Evolutionary conservation across 352 stramenopile species (phyloP).

Genomic region (Aphanomyces cochlioides): DNA sequence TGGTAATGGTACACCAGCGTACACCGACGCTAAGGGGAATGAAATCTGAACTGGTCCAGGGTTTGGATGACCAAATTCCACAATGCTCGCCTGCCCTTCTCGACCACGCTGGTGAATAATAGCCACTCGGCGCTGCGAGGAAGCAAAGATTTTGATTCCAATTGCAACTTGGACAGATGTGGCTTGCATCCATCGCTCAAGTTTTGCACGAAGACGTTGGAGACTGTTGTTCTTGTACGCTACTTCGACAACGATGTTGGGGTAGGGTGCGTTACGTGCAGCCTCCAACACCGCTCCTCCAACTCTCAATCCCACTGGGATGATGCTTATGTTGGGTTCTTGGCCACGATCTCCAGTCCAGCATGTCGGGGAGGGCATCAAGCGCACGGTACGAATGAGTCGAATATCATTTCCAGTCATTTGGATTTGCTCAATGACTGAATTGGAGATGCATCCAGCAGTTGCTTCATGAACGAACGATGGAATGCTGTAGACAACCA

Average conservation of each 20-base stretch:
- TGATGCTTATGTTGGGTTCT: background rate
- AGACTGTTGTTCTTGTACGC: conserved; percentile 2
- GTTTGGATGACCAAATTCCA: too few species aligned
- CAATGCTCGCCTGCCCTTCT: too few species aligned
- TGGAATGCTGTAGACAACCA: background rate
- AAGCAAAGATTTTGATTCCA: too few species aligned
- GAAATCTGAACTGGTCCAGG: too few species aligned
- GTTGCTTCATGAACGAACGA: background rate
- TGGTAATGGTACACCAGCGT: too few species aligned
- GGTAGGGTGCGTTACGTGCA: background rate
- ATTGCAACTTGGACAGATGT: too few species aligned
- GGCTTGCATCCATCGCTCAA: too few species aligned
- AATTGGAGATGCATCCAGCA: background rate
- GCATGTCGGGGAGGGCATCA: background rate
- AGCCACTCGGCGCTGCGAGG: too few species aligned
- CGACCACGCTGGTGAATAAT: too few species aligned
- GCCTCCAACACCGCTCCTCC: conserved; percentile 1
- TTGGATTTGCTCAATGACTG: background rate
- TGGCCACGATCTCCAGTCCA: background rate
- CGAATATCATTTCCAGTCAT: background rate
- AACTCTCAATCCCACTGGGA: background rate
- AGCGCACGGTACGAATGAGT: background rate
- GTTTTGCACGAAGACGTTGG: too few species aligned
- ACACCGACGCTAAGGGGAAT: too few species aligned
- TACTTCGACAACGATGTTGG: background rate